Conservation (phyloP, 176 grass and related monocot genomes). For the Triticum dicoccoides region DNA sequence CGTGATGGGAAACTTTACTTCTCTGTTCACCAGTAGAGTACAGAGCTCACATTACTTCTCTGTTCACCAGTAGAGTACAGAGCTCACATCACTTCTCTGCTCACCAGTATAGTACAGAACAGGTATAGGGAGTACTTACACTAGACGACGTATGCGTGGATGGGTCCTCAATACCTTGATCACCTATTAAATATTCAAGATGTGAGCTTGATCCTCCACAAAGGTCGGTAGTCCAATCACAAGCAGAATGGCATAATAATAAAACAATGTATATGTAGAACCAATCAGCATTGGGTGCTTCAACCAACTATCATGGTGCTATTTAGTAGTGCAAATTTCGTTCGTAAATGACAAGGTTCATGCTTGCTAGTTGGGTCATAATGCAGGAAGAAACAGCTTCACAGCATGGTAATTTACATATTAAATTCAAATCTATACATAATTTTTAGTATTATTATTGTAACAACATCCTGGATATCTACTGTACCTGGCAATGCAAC, state of each 20-base stretch:
- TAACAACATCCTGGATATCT: not conserved
- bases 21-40: not conserved
- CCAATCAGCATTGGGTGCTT: not conserved
- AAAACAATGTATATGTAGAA: not conserved
- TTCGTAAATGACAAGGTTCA: not conserved
- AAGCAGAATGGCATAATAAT: not conserved
- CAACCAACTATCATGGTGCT: not conserved
- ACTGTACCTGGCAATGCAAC: not conserved
- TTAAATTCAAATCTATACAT: not conserved
- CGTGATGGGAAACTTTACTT: not conserved
- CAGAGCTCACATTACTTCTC: no score
- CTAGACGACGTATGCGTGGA: constrained; percentile 83
- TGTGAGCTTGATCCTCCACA: constrained; percentile 15
- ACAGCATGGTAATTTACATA: not conserved
- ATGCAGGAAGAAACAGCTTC: constrained; percentile 16
- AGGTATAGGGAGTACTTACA: constrained; percentile 48
- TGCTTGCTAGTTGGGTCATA: constrained; percentile 8
- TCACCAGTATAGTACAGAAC: not conserved
- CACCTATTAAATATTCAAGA: constrained; percentile 53
- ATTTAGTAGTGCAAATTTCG: not conserved
- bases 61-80: not conserved
- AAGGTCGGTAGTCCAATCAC: not conserved
- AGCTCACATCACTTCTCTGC: no score
- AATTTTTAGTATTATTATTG: not conserved
- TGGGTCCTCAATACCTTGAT: constrained; percentile 94